Conservation (phyloP, 352 stramenopile species). For the Pythium insidiosum region DNA sequence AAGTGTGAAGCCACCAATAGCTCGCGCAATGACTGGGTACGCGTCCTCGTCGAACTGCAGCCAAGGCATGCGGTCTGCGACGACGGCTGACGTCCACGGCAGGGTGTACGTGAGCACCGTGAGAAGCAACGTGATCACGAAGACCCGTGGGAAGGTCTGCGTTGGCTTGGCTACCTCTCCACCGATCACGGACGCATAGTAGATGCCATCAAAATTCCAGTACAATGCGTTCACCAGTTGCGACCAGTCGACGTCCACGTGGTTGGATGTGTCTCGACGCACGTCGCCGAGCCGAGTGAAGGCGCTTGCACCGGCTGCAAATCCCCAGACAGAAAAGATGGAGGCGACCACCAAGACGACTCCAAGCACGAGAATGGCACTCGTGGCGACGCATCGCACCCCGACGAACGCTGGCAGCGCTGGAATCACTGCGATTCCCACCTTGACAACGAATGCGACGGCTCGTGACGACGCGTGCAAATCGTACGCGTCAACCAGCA, state of each 20-base stretch:
- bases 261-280: too few relatives aligned
- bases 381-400: constrained; percentile 16
- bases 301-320: constrained; percentile 37
- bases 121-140: constrained; percentile 66
- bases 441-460: constrained; percentile 24
- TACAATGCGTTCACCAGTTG: constrained; percentile 88
- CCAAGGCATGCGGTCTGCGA: constrained; percentile 58
- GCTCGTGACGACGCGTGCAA: constrained; percentile 16
- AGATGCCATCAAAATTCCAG: constrained; percentile 92
- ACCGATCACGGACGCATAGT: constrained; percentile 77
- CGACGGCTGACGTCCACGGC: constrained; percentile 79
- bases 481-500: constrained; percentile 17
- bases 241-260: constrained; percentile 46
- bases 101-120: constrained; percentile 69
- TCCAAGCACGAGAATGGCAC: constrained; percentile 18
- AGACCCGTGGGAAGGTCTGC: constrained; percentile 65
- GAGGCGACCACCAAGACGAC: constrained; percentile 81
- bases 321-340: constrained; percentile 69
- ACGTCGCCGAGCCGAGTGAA: constrained; percentile 15
- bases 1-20: constrained; percentile 70
- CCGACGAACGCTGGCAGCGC: constrained; percentile 31
- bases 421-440: constrained; percentile 22
- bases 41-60: constrained; percentile 83
- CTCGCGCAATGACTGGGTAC: constrained; percentile 77
- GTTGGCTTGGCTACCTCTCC: constrained; percentile 76